These are phyloP conservation scores for Xylaria sp. DNA, from an alignment of 2,329 filamentous ascomycete species.

Conservation along the genomic window DNA sequence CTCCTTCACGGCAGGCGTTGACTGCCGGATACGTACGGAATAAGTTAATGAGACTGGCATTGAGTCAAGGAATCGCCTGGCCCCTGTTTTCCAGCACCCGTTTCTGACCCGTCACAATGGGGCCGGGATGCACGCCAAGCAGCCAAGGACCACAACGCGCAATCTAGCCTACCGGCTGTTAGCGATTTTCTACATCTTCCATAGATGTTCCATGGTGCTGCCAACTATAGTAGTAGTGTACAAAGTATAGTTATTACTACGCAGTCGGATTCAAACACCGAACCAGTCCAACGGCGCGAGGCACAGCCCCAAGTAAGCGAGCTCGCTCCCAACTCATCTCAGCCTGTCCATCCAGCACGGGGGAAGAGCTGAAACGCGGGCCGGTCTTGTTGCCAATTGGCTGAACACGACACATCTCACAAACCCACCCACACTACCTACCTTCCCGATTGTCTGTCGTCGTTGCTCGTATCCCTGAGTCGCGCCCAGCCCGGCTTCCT, in stretches of 20 bases:
- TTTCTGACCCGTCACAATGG: not conserved
- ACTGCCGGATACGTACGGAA: not conserved
- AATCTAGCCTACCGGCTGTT: constrained; percentile 18
- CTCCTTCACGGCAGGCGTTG: not conserved
- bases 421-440: constrained; percentile 16
- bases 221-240: not conserved
- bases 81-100: not conserved
- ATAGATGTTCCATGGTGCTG: not conserved
- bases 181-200: constrained; percentile 10
- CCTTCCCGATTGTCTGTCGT: not conserved
- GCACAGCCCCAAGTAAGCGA: constrained; percentile 12
- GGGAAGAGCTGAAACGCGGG: not conserved
- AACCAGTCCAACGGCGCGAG: not conserved
- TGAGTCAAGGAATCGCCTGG: no score
- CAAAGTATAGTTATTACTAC: no score
- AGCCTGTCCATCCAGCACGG: not conserved
- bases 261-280: not conserved
- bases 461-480: constrained; percentile 18
- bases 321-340: not conserved
- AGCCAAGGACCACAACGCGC: constrained; percentile 21
- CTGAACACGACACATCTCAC: not conserved
- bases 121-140: not conserved
- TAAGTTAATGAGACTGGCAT: no score
- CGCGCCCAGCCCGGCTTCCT: constrained; percentile 2
- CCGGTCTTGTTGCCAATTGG: constrained; percentile 12